These are phyloP conservation scores for Betula pendula DNA, from an alignment of 306 rosid species.

Conservation along the genomic window DNA sequence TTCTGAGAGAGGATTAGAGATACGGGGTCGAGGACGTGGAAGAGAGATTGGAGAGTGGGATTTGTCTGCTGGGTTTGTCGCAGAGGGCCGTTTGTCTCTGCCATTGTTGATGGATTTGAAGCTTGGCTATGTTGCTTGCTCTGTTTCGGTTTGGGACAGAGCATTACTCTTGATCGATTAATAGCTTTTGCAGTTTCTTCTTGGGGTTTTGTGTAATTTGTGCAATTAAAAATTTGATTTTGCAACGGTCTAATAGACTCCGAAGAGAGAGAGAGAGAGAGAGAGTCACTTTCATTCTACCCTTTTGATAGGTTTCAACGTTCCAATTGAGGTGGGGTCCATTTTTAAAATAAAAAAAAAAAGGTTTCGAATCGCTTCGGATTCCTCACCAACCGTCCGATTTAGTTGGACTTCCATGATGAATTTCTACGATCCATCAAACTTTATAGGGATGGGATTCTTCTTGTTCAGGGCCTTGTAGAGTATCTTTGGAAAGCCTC, in stretches of 20 bases:
- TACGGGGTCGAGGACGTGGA: constrained; percentile 69
- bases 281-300: background rate
- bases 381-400: constrained; percentile 18
- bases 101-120: constrained; percentile 45
- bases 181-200: constrained; percentile 25
- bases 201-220: constrained; percentile 17
- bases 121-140: constrained; percentile 11
- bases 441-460: background rate
- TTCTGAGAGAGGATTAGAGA: constrained; percentile 66
- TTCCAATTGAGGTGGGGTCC: constrained; percentile 42
- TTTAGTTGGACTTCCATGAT: constrained; percentile 6
- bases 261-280: constrained; percentile 23
- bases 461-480: background rate
- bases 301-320: constrained; percentile 34
- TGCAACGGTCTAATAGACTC: constrained; percentile 64
- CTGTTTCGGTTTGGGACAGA: background rate
- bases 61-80: constrained; percentile 35
- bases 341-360: background rate
- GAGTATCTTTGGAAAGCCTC: no score
- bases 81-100: constrained; percentile 33
- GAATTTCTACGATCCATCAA: background rate
- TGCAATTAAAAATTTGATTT: constrained; percentile 26
- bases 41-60: constrained; percentile 40
- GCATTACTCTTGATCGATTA: constrained; percentile 22
- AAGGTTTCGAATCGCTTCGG: background rate